Conservation (phyloP, 1,284 basidiomycete species). For the Naganishia albida region DNA sequence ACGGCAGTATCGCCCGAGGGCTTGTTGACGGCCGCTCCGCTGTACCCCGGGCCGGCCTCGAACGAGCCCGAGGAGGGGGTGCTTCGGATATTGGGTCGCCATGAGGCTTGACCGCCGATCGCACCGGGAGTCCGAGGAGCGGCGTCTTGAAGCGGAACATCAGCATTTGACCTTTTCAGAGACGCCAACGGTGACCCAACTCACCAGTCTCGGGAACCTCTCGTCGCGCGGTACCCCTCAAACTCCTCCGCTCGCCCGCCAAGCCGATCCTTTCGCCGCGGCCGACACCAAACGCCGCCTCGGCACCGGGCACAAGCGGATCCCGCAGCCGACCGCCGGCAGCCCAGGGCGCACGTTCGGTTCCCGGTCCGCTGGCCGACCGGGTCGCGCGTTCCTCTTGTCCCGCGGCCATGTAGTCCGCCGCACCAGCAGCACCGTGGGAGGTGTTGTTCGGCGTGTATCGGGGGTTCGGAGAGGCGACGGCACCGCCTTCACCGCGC, state of each 20-base stretch:
- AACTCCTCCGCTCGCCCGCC: conserved; percentile 17
- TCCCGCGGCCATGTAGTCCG: conserved; percentile 19
- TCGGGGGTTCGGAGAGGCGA: conserved; percentile 30
- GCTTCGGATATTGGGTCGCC: conserved; percentile 45
- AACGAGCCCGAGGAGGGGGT: conserved; percentile 46
- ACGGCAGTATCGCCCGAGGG: conserved; percentile 14
- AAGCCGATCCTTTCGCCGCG: conserved; percentile 8
- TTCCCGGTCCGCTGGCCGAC: not conserved
- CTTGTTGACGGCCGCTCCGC: conserved; percentile 35
- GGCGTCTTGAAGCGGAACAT: not conserved
- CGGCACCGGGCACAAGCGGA: not conserved
- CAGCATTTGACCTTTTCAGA: not conserved
- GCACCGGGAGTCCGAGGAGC: conserved; percentile 20
- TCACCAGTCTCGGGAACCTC: conserved; percentile 12
- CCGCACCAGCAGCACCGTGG: not conserved
- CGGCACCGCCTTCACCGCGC: conserved; percentile 46
- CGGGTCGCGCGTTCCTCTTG: conserved; percentile 6
- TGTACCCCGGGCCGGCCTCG: conserved; percentile 53
- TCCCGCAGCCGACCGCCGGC: conserved; percentile 22
- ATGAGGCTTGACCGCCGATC: conserved; percentile 38
- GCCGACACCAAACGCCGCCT: not conserved
- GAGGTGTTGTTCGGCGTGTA: conserved; percentile 4
- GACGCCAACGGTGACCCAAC: not conserved
- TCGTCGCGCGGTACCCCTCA: conserved; percentile 14
- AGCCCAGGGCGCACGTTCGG: conserved; percentile 20